Evolutionary conservation across 768 basidiomycete genomes (phyloP).

Genomic region (Lactifluus volemus): DNA sequence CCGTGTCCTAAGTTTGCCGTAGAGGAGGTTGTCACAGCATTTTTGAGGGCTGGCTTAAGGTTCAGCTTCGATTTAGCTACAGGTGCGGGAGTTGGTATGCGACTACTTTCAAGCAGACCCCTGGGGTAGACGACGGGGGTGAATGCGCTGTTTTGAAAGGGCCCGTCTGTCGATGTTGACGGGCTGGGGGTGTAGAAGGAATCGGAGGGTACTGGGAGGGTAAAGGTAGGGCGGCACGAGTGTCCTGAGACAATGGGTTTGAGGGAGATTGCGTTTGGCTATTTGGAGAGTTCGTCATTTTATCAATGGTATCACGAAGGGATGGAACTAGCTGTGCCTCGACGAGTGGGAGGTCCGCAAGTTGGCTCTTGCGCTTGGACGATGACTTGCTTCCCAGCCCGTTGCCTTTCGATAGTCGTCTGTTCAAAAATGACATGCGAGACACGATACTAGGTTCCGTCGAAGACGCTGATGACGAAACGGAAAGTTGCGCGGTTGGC

Average conservation of each 20-base stretch:
- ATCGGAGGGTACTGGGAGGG: slow-evolving; percentile 1
- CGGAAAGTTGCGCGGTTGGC: slow-evolving; percentile 13
- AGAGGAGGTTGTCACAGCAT: neutral
- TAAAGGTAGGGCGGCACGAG: neutral
- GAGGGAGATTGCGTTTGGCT: neutral
- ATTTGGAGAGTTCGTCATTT: slow-evolving; percentile 45
- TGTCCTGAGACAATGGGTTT: neutral
- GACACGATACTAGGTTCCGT: slow-evolving; percentile 15
- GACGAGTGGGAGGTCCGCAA: slow-evolving; percentile 47
- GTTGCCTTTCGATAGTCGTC: slow-evolving; percentile 5
- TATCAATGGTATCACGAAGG: slow-evolving; percentile 60
- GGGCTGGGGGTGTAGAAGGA: slow-evolving; percentile 8
- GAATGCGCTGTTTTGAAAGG: neutral
- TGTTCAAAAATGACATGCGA: slow-evolving; percentile 17
- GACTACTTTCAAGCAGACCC: slow-evolving; percentile 1
- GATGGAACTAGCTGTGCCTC: slow-evolving; percentile 63
- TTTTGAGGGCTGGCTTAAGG: slow-evolving; percentile 19
- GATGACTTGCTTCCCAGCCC: slow-evolving; percentile 4
- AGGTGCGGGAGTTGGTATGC: slow-evolving; percentile 12
- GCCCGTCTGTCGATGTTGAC: slow-evolving; percentile 3
- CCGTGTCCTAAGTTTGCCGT: neutral
- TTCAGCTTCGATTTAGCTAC: slow-evolving; percentile 5
- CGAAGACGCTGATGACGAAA: slow-evolving; percentile 16
- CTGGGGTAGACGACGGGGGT: neutral
- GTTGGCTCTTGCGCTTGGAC: slow-evolving; percentile 31